Conservation (phyloP, 176 grass and related monocot species). For the Zizania latifolia region DNA sequence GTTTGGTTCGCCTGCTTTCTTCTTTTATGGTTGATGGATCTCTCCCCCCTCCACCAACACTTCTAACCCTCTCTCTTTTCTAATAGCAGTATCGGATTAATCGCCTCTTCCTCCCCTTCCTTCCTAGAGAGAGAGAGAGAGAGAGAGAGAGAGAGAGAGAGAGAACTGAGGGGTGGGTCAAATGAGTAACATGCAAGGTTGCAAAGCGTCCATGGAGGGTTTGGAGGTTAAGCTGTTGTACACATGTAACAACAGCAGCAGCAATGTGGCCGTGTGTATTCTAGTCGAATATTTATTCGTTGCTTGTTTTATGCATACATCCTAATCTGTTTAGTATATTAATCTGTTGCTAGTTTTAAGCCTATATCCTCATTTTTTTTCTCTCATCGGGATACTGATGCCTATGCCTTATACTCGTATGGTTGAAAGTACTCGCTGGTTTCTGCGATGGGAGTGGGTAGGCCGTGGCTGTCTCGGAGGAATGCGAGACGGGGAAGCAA, state of each 20-base stretch:
- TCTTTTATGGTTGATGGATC: constrained; percentile 46
- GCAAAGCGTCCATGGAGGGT: constrained; percentile 17
- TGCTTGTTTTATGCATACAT: constrained; percentile 21
- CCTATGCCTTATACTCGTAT: neutral
- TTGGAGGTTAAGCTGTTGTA: constrained; percentile 38
- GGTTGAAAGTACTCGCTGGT: constrained; percentile 7
- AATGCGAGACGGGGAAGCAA: constrained; percentile 35
- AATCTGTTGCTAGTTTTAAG: constrained; percentile 29
- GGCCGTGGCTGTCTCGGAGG: constrained; percentile 17
- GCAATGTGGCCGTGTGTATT: constrained; percentile 4
- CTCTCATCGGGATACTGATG: neutral
- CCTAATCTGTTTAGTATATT: neutral
- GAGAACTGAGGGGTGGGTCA: constrained; percentile 26
- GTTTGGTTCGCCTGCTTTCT: constrained; percentile 55
- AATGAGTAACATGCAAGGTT: constrained; percentile 69
- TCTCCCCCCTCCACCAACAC: constrained; percentile 35
- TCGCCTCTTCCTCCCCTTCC: constrained; percentile 12
- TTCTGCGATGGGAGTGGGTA: constrained; percentile 18
- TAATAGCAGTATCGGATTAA: neutral
- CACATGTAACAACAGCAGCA: constrained; percentile 2
- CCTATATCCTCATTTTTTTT: neutral
- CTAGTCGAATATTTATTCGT: neutral
- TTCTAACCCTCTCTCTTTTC: constrained; percentile 19
- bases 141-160: neutral
- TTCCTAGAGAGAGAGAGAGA: constrained; percentile 6